These are phyloP conservation scores for Jacaranda copaia DNA, from an alignment of 257 asterid genomes.

Conservation along the genomic window DNA sequence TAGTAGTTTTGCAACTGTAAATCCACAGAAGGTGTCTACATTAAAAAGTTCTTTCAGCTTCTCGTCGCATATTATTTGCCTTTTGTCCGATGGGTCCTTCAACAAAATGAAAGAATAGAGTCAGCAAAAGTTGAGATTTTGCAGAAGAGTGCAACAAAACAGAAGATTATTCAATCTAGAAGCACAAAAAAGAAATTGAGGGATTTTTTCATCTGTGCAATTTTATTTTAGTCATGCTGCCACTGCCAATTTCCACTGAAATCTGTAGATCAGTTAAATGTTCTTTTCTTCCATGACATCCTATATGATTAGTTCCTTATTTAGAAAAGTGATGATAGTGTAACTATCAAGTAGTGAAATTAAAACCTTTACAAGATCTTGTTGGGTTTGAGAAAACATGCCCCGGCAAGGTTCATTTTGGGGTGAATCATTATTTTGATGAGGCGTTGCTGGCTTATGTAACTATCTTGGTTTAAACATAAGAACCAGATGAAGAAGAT, in stretches of 20 bases:
- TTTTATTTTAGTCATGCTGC: background rate
- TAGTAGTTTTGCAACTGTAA: conserved; percentile 66
- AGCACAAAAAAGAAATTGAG: conserved; percentile 7
- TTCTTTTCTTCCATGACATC: background rate
- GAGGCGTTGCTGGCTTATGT: background rate
- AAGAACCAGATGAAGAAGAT: background rate
- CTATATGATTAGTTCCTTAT: background rate
- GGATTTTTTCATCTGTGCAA: background rate
- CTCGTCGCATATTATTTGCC: conserved; percentile 88
- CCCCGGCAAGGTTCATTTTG: background rate
- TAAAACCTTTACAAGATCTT: background rate
- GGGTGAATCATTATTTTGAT: background rate
- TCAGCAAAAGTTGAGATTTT: conserved; percentile 29
- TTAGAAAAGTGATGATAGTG: background rate
- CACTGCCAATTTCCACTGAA: background rate
- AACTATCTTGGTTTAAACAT: background rate
- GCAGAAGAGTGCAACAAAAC: conserved; percentile 19
- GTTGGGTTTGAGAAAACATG: background rate
- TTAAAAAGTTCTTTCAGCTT: conserved; percentile 88
- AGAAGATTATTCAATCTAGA: conserved; percentile 10
- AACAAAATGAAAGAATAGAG: conserved; percentile 32
- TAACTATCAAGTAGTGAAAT: background rate
- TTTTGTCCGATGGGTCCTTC: conserved; percentile 94
- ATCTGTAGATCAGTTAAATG: background rate
- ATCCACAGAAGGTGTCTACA: conserved; percentile 77